phyloP scores from a whole-genome alignment of 2,329 filamentous ascomycete genomes.

The Fusarium torulosum region DNA sequence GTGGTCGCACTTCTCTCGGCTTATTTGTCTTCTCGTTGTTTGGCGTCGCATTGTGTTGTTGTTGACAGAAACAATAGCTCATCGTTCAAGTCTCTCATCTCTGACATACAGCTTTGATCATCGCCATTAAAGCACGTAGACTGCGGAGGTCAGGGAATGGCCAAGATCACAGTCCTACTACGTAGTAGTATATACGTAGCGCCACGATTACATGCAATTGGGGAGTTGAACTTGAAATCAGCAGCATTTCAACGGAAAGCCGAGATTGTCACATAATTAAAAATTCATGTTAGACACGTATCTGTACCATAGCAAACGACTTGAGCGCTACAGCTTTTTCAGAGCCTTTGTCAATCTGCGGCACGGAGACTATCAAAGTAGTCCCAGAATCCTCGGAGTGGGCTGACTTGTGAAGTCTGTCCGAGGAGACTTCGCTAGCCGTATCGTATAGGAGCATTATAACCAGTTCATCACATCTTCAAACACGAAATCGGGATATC shows the following conservation, averaged over 20 bases:
- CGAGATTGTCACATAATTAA: constrained; percentile 23
- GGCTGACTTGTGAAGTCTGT: constrained; percentile 52
- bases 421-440: constrained; percentile 70
- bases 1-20: background rate
- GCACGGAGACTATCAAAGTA: constrained; percentile 69
- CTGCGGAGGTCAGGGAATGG: background rate
- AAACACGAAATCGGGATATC: constrained; percentile 45
- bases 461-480: constrained; percentile 50
- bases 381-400: constrained; percentile 67
- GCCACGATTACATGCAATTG: too few relatives aligned
- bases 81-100: background rate
- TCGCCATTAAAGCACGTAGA: background rate
- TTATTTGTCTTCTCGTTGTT: background rate
- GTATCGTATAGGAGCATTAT: constrained; percentile 48
- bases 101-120: background rate
- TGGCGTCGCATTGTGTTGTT: background rate
- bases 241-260: constrained; percentile 3
- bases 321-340: constrained; percentile 71
- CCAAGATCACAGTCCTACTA: background rate
- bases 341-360: constrained; percentile 69
- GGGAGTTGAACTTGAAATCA: background rate
- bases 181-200: background rate
- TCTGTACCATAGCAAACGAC: constrained; percentile 71
- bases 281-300: constrained; percentile 70
- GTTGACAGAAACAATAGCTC: background rate